phyloP scores from a whole-genome alignment of 2,329 filamentous ascomycete species.

The Stagonosporopsis tanaceti region DNA sequence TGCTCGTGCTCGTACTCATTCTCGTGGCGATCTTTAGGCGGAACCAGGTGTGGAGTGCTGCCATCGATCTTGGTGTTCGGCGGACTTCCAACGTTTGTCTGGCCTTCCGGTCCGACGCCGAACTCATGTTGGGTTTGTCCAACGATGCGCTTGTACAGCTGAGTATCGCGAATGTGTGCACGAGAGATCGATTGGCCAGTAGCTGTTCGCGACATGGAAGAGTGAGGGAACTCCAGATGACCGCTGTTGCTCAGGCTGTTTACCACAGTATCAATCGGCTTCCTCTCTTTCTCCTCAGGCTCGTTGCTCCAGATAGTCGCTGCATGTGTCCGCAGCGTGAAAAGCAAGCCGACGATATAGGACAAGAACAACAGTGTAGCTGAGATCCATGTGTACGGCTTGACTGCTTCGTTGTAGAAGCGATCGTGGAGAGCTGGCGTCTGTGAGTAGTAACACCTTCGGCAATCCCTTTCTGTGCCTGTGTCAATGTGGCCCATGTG shows the following conservation, averaged over 20 bases:
- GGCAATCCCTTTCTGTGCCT: slow-evolving; percentile 73
- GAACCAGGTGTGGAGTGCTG: slow-evolving; percentile 47
- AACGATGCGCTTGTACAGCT: slow-evolving; percentile 91
- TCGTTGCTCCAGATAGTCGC: slow-evolving; percentile 97
- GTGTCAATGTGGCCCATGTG: slow-evolving; percentile 53
- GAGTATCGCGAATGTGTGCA: slow-evolving; percentile 80
- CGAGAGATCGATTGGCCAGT: slow-evolving; percentile 41
- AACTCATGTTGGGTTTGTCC: slow-evolving; percentile 88
- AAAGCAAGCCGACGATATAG: slow-evolving; percentile 92
- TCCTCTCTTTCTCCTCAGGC: slow-evolving; percentile 57
- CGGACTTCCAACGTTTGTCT: slow-evolving; percentile 52
- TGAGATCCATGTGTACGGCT: slow-evolving; percentile 91
- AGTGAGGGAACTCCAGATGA: slow-evolving; percentile 40
- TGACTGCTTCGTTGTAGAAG: slow-evolving; percentile 90
- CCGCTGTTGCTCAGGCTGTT: slow-evolving; percentile 46
- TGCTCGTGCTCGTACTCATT: slow-evolving; percentile 53
- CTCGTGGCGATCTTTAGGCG: slow-evolving; percentile 45
- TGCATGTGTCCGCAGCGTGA: slow-evolving; percentile 93
- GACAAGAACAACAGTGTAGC: slow-evolving; percentile 87
- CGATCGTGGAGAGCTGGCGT: slow-evolving; percentile 81
- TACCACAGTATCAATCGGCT: slow-evolving; percentile 49
- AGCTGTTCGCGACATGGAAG: slow-evolving; percentile 40
- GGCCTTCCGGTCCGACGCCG: slow-evolving; percentile 68
- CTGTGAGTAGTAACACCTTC: slow-evolving; percentile 93
- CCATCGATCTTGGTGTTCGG: slow-evolving; percentile 34